Percentiles rank a stretch among this genome's conserved stretches.
Conservation (phyloP, 176 grass and related monocot species). For the Bothriochloa decipiens region DNA sequence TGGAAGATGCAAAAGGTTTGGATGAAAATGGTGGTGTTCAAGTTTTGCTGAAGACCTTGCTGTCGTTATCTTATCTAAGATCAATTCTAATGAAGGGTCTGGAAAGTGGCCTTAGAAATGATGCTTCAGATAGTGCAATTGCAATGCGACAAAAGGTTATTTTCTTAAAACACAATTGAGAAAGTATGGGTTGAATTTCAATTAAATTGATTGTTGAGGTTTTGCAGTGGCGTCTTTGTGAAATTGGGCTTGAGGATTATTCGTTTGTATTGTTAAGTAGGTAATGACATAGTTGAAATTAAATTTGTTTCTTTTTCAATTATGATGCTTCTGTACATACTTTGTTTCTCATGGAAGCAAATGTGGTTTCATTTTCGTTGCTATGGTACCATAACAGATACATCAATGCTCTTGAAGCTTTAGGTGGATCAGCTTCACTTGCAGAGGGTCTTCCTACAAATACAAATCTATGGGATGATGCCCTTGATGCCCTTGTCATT, state of each 20-base stretch:
- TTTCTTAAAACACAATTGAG: constrained; percentile 28
- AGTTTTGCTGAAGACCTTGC: constrained; percentile 71
- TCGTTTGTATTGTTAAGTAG: constrained; percentile 94
- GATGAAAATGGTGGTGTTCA: constrained; percentile 47
- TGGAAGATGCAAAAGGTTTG: constrained; percentile 48
- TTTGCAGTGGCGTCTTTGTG: constrained; percentile 90
- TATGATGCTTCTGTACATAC: not conserved
- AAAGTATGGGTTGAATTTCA: constrained; percentile 27
- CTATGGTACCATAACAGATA: constrained; percentile 48
- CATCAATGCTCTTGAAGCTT: constrained; percentile 79
- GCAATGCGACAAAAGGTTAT: constrained; percentile 96
- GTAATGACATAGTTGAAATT: constrained; percentile 44
- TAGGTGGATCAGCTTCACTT: constrained; percentile 74
- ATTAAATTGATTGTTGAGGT: constrained; percentile 45
- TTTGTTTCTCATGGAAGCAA: constrained; percentile 8
- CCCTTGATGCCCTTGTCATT: constrained; percentile 78
- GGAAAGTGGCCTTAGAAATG: constrained; percentile 95
- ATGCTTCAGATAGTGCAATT: constrained; percentile 86
- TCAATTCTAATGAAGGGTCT: constrained; percentile 77
- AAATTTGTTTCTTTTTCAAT: constrained; percentile 6
- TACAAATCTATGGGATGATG: constrained; percentile 62
- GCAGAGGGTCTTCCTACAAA: constrained; percentile 58
- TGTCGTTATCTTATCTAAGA: constrained; percentile 72
- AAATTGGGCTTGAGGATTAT: constrained; percentile 96
- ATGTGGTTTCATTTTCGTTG: constrained; percentile 13